phyloP scores from a whole-genome alignment of 2,329 filamentous ascomycete species.

The Cryoendolithus antarcticus region DNA sequence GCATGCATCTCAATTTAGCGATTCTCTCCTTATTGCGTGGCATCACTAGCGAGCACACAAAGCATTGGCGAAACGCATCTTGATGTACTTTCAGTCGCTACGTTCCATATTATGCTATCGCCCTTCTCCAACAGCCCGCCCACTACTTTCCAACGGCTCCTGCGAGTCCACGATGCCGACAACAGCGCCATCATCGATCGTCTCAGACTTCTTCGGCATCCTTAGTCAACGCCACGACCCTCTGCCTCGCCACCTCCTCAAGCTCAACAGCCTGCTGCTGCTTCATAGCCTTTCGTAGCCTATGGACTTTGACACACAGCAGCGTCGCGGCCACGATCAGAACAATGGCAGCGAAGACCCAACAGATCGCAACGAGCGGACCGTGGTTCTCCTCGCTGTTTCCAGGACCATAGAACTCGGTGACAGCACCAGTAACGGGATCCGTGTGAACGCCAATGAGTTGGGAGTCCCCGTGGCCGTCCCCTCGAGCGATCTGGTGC shows the following conservation, averaged over 20 bases:
- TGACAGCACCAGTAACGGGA: neutral
- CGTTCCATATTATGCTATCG: neutral
- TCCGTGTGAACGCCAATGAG: neutral
- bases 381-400: neutral
- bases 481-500: neutral
- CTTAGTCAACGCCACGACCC: neutral
- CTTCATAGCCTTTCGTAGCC: neutral
- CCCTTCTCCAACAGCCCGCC: neutral
- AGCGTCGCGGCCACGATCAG: neutral
- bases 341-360: neutral
- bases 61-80: neutral
- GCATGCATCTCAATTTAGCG: neutral
- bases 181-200: conserved; percentile 1
- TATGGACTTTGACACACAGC: neutral
- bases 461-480: neutral
- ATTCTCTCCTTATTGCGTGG: conserved; percentile 1
- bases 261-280: conserved; percentile 1
- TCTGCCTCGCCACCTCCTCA: neutral
- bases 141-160: neutral
- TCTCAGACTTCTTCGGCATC: neutral
- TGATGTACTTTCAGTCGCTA: neutral
- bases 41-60: neutral
- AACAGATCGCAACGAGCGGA: neutral
- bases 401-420: neutral
- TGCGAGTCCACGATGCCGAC: neutral